Conservation (phyloP, 2,329 filamentous ascomycete genomes). For the Bretziella fagacearum region DNA sequence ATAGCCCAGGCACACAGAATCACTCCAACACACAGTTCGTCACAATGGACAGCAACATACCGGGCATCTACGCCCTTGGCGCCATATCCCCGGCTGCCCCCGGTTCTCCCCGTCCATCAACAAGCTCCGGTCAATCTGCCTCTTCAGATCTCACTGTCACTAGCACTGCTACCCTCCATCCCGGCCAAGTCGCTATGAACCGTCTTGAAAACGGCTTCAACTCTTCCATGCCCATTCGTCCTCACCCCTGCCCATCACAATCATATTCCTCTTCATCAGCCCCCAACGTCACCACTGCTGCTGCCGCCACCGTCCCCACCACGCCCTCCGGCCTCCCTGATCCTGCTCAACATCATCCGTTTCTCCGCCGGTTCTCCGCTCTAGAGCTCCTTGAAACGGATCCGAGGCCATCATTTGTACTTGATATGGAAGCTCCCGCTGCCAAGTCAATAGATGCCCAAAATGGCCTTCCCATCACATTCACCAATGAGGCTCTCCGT, state of each 20-base stretch:
- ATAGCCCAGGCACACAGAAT: no score
- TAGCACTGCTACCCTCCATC: not conserved
- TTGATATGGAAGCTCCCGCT: slow-evolving; percentile 42
- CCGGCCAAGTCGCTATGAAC: not conserved
- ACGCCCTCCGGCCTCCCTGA: not conserved
- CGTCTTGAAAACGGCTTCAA: not conserved
- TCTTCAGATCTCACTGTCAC: not conserved
- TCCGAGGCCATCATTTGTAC: slow-evolving; percentile 56
- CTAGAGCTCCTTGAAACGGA: slow-evolving; percentile 62
- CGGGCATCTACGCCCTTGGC: no score
- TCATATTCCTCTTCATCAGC: not conserved
- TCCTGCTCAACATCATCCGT: not conserved
- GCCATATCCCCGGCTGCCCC: not conserved
- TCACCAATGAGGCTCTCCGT: slow-evolving; percentile 50
- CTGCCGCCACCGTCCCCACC: not conserved
- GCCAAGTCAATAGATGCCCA: slow-evolving; percentile 19
- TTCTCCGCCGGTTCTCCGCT: slow-evolving; percentile 42
- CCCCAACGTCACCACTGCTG: not conserved
- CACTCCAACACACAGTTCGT: no score
- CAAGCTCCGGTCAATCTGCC: not conserved
- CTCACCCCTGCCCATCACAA: no score
- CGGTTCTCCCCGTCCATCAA: not conserved
- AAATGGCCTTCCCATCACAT: slow-evolving; percentile 47
- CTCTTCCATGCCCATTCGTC: not conserved
- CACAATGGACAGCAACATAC: no score